Evolutionary conservation across 169 alveolate genomes (phyloP).

Genomic region (Cryptosporidium sp.): DNA sequence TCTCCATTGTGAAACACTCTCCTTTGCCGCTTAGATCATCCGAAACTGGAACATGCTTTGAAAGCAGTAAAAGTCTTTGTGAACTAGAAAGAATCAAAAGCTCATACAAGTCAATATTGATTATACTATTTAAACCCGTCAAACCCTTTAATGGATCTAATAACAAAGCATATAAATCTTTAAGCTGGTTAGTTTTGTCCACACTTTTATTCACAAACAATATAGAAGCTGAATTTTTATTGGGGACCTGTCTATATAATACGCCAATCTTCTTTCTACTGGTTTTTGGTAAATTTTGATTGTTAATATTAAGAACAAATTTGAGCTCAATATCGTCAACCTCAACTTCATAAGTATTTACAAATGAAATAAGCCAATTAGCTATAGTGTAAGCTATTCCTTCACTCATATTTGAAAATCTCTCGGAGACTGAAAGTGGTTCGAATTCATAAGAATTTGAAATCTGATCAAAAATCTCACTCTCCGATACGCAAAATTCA

Average conservation of each 20-base stretch:
- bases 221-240: slow-evolving; percentile 37
- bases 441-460: background rate
- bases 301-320: background rate
- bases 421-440: background rate
- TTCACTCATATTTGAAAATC: background rate
- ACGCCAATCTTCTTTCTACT: slow-evolving; percentile 20
- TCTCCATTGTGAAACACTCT: background rate
- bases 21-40: background rate
- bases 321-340: slow-evolving; percentile 43
- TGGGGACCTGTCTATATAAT: slow-evolving; percentile 25
- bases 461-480: background rate
- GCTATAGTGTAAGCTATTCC: background rate
- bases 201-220: slow-evolving; percentile 24
- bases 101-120: slow-evolving; percentile 38
- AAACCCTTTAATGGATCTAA: slow-evolving; percentile 11
- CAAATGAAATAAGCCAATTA: slow-evolving; percentile 45
- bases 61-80: slow-evolving; percentile 35
- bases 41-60: background rate
- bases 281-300: slow-evolving; percentile 15
- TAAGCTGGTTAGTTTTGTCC: slow-evolving; percentile 39
- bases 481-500: slow-evolving; percentile 30
- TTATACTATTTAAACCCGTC: slow-evolving; percentile 7
- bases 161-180: slow-evolving; percentile 29
- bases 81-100: slow-evolving; percentile 30
- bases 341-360: slow-evolving; percentile 39